A percentile compares a stretch with the other conserved stretches of the same genome.
These are phyloP conservation scores for Elasticomyces elasticus DNA, from an alignment of 495 filamentous ascomycete genomes.

Conservation along the genomic window DNA sequence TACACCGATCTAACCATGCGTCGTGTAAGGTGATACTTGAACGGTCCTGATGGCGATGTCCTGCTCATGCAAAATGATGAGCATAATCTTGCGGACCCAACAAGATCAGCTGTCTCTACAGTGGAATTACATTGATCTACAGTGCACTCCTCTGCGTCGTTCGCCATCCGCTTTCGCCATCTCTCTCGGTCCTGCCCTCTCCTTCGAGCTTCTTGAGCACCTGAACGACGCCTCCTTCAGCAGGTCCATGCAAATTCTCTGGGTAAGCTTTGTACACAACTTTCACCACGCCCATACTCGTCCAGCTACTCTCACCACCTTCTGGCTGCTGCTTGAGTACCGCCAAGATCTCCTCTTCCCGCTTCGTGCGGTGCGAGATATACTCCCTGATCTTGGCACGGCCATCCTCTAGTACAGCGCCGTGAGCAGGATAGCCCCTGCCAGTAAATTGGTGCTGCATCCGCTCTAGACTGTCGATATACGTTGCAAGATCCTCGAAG, in stretches of 20 bases:
- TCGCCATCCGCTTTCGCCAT: conserved; percentile 23
- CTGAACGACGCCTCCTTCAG: conserved; percentile 32
- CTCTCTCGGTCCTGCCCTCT: conserved; percentile 29
- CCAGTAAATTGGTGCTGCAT: conserved; percentile 57
- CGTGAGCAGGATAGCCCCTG: conserved; percentile 83
- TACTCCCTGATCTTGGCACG: conserved; percentile 63
- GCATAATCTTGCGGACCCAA: no score
- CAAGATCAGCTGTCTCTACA: no score
- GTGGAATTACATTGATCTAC: no score
- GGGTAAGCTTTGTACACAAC: conserved; percentile 72
- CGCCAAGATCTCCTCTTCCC: conserved; percentile 72
- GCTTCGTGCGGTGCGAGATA: conserved; percentile 63
- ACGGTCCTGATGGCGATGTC: no score
- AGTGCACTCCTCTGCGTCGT: conserved; percentile 19
- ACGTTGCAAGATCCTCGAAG: conserved; percentile 70
- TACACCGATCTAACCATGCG: no score
- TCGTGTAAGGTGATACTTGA: no score
- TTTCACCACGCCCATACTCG: conserved; percentile 72
- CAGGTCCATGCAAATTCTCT: conserved; percentile 59
- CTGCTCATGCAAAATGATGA: no score
- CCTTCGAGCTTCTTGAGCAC: conserved; percentile 31
- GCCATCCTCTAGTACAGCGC: conserved; percentile 60
- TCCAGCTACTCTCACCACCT: conserved; percentile 41
- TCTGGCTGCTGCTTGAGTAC: conserved; percentile 43
- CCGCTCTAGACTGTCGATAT: conserved; percentile 59